Conservation (phyloP, 208 protist species). For the Leishmania turanica region DNA sequence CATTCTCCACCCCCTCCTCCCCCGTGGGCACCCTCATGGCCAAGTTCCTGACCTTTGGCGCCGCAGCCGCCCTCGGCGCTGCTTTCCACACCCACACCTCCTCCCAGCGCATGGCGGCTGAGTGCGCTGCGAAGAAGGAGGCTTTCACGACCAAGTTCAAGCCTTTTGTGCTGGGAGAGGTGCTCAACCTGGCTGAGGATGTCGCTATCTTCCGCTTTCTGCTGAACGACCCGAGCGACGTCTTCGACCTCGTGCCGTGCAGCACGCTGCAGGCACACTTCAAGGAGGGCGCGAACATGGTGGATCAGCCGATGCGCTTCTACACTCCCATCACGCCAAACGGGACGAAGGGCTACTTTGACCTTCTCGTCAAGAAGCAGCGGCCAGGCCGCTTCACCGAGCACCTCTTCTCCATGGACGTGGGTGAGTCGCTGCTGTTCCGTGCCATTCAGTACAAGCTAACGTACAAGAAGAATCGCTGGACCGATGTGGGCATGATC, state of each 20-base stretch:
- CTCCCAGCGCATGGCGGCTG: conserved; percentile 40
- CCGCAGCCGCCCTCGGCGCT: conserved; percentile 62
- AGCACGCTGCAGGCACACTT: conserved; percentile 84
- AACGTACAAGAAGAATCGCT: conserved; percentile 79
- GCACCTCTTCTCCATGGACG: conserved; percentile 84
- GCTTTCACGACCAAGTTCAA: conserved; percentile 76
- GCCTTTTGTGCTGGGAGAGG: conserved; percentile 84
- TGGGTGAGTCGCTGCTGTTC: conserved; percentile 84
- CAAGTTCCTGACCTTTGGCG: conserved; percentile 61
- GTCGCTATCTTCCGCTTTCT: conserved; percentile 89
- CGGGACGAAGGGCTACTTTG: conserved; percentile 89
- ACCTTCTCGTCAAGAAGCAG: conserved; percentile 89
- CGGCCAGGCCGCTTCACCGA: conserved; percentile 80
- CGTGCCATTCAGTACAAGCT: conserved; percentile 83
- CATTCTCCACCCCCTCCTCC: neutral
- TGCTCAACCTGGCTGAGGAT: conserved; percentile 86
- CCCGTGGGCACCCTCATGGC: conserved; percentile 15
- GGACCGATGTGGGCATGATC: conserved; percentile 88
- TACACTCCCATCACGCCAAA: conserved; percentile 92
- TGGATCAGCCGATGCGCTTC: conserved; percentile 86
- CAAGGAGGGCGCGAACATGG: conserved; percentile 80
- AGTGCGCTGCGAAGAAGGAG: conserved; percentile 41
- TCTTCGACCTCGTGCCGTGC: conserved; percentile 80
- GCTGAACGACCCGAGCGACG: conserved; percentile 60
- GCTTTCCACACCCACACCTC: conserved; percentile 59